Percentiles rank a stretch among this genome's conserved stretches.
Evolutionary conservation across 2,329 filamentous ascomycete genomes (phyloP).

Genomic region (Aurifilum marmelostoma): DNA sequence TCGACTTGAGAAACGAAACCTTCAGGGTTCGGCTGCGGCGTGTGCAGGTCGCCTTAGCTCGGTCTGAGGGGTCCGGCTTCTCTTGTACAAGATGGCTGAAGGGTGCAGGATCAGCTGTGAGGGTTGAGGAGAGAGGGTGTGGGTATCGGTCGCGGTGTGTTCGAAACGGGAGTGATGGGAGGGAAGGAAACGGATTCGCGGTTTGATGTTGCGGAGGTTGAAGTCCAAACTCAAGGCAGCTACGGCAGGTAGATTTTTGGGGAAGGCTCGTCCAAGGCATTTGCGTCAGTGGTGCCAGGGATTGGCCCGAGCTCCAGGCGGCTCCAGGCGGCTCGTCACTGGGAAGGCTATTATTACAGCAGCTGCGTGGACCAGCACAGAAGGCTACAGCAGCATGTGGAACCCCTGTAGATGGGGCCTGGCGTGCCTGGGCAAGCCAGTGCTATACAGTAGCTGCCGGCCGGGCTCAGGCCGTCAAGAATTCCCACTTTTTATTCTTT

Average conservation of each 20-base stretch:
- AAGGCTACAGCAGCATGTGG: not conserved
- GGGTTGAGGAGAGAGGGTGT: not conserved
- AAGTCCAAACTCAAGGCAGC: constrained; percentile 5
- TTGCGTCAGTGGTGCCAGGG: constrained; percentile 15
- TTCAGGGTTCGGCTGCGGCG: constrained; percentile 23
- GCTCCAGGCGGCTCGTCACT: not conserved
- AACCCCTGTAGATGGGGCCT: not conserved
- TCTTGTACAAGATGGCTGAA: constrained; percentile 7
- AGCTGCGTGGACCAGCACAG: not conserved
- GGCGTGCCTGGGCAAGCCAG: not conserved
- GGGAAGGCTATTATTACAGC: not conserved
- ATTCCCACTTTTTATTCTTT: not conserved
- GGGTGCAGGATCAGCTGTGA: constrained; percentile 13
- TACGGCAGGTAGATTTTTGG: constrained; percentile 9
- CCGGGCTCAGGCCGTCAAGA: not conserved
- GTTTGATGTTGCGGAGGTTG: constrained; percentile 13
- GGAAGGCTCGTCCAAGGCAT: constrained; percentile 3
- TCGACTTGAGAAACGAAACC: constrained; percentile 19
- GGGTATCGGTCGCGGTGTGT: constrained; percentile 4
- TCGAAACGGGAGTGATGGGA: constrained; percentile 7
- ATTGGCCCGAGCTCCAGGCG: constrained; percentile 12
- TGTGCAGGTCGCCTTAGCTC: constrained; percentile 29
- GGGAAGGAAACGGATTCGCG: not conserved
- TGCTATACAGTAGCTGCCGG: not conserved
- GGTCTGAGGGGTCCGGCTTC: constrained; percentile 2